Base-by-base conservation (phyloP, 2,329 filamentous ascomycete species). In the Colletotrichum sp. region DNA sequence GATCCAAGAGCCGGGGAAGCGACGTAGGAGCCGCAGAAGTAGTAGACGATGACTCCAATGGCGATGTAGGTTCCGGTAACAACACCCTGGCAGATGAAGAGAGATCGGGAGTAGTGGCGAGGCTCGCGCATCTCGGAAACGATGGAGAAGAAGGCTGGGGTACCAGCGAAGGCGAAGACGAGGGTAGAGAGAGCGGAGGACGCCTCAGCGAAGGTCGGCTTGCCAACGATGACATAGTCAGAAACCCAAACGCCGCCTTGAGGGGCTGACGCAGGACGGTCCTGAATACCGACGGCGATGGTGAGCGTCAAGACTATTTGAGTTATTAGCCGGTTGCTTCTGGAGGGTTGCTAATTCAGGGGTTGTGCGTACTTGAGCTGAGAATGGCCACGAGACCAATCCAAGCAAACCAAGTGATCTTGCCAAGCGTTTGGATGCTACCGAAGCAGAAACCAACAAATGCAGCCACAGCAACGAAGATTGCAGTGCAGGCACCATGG, bases 141-240 rank as follows among this genome's bases (percentile, higher is more conserved):
- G 55, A 85, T 80, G 32, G 80, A 71, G 78, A 83, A 84, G 76
- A 83, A 85, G 15, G 81, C 83, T 0, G 84, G 81, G 0, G 84
- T 84, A 24, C 84, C 85, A 9, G 83, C 82, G 63, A 81, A 86
- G 7, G 86, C 82, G 60, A 87, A 87, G 34, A 87, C 79, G 13
- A 85, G 72, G 1, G 81, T 76, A 1, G 83, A 82, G 21, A 84
- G 66, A 13, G 84, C 82, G 3, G 83, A 77, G 16, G 84, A 89
- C 5, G 89, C 85, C 72, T 87, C 85, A 12, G 90, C 87, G 18
- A 89, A 84, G 30, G 90, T 90, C 55, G 90, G 90, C 84, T 91
- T 91, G 85, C 90, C 91, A 81, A 92, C 87, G 81, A 92, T 88
- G 74, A 87, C 75, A 72, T 79, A 83, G 77, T 83, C 80, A 12